Base-by-base conservation (phyloP, 2,329 filamentous ascomycete genomes). In the Colletotrichum costaricense region DNA sequence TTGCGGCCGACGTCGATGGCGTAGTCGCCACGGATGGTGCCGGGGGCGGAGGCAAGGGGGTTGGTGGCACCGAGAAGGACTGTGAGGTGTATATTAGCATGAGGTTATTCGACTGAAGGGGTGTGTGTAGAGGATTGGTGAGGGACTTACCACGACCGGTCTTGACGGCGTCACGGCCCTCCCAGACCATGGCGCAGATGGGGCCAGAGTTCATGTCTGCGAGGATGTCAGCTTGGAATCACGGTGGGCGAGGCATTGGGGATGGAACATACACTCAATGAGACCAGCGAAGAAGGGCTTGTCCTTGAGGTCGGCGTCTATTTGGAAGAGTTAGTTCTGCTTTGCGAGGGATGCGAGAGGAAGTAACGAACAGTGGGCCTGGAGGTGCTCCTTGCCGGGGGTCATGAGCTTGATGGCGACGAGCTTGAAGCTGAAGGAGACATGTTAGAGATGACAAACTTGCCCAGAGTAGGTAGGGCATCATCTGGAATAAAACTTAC, bases 161-260 rank as follows among this genome's bases (percentile, higher is more conserved):
- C 94, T 98, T 98, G 91, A 98, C 95, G 86, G 93, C 97, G 83
- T 99, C 95, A 91, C 94, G 94, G 84, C 97, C 97, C 88, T 99
- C 95, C 97, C 97, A 99, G 88, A 99, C 93, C 96, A 98, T 99
- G 89, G 97, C 97, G 90, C 91, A 93, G 89, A 99, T 96, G 85
- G 97, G 97, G 85, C 97, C 97, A 86, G 93, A 95, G 86, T 92
- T 89, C 97, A 98, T 99, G 92, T 98, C 95, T 97, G 78, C 75
- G 33, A 70, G 78, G 75, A 59, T 56, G 73, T 80, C 46, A 78
- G 75, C 52, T 65, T 63, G 24, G 33, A 12, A 14, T 30, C 19
- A 19, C 11, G 7, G 11, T 56, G 42, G 3, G 8, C 35, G 2
- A 42, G 1, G 19, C 19, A 14, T 19, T 59, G 56, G 46, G 24